Percentiles rank a stretch among this genome's conserved stretches.
Conservation (phyloP, 164 flowering plant species). For the Santalum album region DNA sequence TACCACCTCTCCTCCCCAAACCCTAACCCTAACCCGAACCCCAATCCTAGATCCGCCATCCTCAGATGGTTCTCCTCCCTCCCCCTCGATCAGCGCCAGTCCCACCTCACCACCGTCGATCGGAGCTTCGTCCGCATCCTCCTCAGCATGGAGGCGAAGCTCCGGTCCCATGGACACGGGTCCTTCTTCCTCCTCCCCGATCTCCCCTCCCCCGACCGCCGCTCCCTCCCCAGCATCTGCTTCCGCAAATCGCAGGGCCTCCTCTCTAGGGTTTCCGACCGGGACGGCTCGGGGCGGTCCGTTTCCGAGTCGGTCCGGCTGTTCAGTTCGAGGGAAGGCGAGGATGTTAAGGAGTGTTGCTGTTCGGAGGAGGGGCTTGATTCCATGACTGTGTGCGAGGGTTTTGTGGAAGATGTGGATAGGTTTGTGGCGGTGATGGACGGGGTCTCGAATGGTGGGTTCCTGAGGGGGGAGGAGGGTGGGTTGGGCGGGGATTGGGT, state of each 20-base stretch:
- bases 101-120: slow-evolving; percentile 58
- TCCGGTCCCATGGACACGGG: slow-evolving; percentile 37
- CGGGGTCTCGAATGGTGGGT: slow-evolving; percentile 48
- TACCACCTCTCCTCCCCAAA: slow-evolving; percentile 38
- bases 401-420: slow-evolving; percentile 51
- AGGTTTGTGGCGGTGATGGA: slow-evolving; percentile 66
- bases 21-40: slow-evolving; percentile 17
- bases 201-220: slow-evolving; percentile 33
- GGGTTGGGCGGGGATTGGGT: slow-evolving; percentile 56
- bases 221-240: slow-evolving; percentile 51
- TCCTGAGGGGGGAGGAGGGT: slow-evolving; percentile 60
- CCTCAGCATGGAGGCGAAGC: slow-evolving; percentile 46
- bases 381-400: slow-evolving; percentile 51
- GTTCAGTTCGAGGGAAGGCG: slow-evolving; percentile 58
- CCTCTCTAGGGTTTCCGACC: slow-evolving; percentile 39
- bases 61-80: slow-evolving; percentile 86
- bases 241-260: slow-evolving; percentile 62
- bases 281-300: slow-evolving; percentile 22
- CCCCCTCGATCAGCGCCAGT: slow-evolving; percentile 53
- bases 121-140: slow-evolving; percentile 40
- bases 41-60: slow-evolving; percentile 46
- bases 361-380: slow-evolving; percentile 27
- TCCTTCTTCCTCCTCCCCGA: slow-evolving; percentile 67
- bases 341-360: slow-evolving; percentile 14
- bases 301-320: slow-evolving; percentile 33